A percentile compares a stretch with the other conserved stretches of the same genome.
phyloP scores from a whole-genome alignment of 2,329 filamentous ascomycete species.

The Knufia fluminis region DNA sequence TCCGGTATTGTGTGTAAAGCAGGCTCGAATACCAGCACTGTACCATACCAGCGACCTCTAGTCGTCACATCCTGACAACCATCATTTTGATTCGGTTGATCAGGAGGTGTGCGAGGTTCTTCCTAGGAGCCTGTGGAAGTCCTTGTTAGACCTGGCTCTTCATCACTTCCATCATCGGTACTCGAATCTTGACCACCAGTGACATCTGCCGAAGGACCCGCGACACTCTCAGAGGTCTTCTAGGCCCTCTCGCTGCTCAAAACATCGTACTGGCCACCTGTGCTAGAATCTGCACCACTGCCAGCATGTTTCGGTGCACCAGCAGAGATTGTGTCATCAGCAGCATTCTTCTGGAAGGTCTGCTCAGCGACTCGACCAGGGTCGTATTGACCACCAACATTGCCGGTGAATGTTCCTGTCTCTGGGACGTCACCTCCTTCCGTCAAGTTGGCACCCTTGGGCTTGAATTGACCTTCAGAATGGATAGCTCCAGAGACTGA shows the following conservation, averaged over 20 bases:
- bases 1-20: too few relatives aligned
- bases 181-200: background rate
- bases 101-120: too few relatives aligned
- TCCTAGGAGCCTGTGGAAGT: too few relatives aligned
- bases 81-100: too few relatives aligned
- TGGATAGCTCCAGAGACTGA: conserved; percentile 17
- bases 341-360: conserved; percentile 26
- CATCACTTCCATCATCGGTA: background rate
- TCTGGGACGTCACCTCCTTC: conserved; percentile 32
- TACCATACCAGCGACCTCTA: too few relatives aligned
- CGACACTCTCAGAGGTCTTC: background rate
- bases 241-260: conserved; percentile 16
- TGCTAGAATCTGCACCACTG: conserved; percentile 16
- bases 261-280: conserved; percentile 13
- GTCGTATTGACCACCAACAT: conserved; percentile 48
- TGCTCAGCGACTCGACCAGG: conserved; percentile 42
- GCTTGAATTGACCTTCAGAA: conserved; percentile 30
- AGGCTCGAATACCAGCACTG: too few relatives aligned
- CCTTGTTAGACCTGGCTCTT: too few relatives aligned
- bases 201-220: background rate
- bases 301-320: conserved; percentile 22
- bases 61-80: too few relatives aligned
- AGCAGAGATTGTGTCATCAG: conserved; percentile 24
- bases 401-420: conserved; percentile 43
- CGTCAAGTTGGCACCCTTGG: conserved; percentile 44